phyloP scores from a whole-genome alignment of 768 basidiomycete genomes.

The Naganishia randhawae region DNA sequence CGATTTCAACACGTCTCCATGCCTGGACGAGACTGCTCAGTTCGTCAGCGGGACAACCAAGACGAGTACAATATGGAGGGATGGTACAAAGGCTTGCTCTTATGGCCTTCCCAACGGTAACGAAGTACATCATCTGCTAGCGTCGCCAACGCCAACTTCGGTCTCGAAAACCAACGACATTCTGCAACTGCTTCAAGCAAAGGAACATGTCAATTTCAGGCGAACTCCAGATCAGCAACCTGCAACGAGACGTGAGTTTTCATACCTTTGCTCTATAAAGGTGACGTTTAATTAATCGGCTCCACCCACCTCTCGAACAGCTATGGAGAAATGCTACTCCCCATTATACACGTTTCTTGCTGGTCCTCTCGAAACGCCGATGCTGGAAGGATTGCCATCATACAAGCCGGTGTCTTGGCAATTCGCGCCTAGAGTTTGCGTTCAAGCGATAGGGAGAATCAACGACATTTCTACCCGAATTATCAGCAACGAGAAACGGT shows the following conservation, averaged over 20 bases:
- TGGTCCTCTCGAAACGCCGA: slow-evolving; percentile 32
- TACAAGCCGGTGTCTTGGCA: slow-evolving; percentile 33
- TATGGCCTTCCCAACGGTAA: slow-evolving; percentile 29
- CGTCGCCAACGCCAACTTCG: slow-evolving; percentile 10
- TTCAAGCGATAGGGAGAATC: slow-evolving; percentile 36
- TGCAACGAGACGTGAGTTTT: slow-evolving; percentile 24
- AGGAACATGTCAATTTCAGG: slow-evolving; percentile 28
- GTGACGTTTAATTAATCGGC: background rate
- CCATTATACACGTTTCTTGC: slow-evolving; percentile 41
- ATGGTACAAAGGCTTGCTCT: slow-evolving; percentile 38
- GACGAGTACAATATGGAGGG: slow-evolving; percentile 29
- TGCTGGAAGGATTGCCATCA: slow-evolving; percentile 31
- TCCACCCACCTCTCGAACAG: slow-evolving; percentile 10
- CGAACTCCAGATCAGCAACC: slow-evolving; percentile 17
- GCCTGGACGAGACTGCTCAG: slow-evolving; percentile 34
- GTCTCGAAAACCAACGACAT: background rate
- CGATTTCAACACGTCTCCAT: slow-evolving; percentile 32
- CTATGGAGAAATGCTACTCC: slow-evolving; percentile 34
- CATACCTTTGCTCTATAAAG: no score
- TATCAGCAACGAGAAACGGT: slow-evolving; percentile 42
- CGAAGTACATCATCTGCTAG: slow-evolving; percentile 37
- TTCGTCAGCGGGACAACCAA: slow-evolving; percentile 22
- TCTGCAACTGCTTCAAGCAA: slow-evolving; percentile 31
- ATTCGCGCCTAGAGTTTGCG: slow-evolving; percentile 30
- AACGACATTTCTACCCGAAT: slow-evolving; percentile 41